Conservation (phyloP, 2,329 filamentous ascomycete species). For the Tolypocladium pustulatum region DNA sequence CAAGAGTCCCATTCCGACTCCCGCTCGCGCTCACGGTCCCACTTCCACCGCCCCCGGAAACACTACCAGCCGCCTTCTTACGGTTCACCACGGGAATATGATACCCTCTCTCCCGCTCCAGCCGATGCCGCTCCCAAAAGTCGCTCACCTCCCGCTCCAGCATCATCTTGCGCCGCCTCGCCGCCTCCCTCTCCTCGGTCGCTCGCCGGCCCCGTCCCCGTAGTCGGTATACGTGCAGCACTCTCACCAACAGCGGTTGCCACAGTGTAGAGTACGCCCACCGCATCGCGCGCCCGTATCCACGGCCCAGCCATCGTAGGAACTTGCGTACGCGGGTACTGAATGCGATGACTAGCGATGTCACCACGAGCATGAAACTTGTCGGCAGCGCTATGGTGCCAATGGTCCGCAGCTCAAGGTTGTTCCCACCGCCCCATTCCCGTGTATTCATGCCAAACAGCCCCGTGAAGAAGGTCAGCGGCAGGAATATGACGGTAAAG, state of each 20-base stretch:
- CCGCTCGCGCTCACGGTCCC: not conserved
- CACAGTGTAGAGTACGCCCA: slow-evolving; percentile 13
- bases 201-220: not conserved
- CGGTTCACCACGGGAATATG: slow-evolving; percentile 27
- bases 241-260: slow-evolving; percentile 9
- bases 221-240: not conserved
- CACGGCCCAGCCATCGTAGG: slow-evolving; percentile 12
- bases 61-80: slow-evolving; percentile 5
- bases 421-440: slow-evolving; percentile 45
- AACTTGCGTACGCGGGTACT: slow-evolving; percentile 32
- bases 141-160: slow-evolving; percentile 25
- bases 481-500: slow-evolving; percentile 53
- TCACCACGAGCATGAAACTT: slow-evolving; percentile 35
- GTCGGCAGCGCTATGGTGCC: slow-evolving; percentile 37
- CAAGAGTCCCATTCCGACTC: not conserved
- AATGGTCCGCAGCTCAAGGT: slow-evolving; percentile 32
- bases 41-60: not conserved
- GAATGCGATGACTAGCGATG: slow-evolving; percentile 45
- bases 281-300: slow-evolving; percentile 5
- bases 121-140: slow-evolving; percentile 28
- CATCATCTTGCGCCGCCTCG: slow-evolving; percentile 12
- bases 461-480: slow-evolving; percentile 54
- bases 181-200: not conserved
- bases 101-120: slow-evolving; percentile 28
- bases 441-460: slow-evolving; percentile 55